Conservation (phyloP, 2,329 filamentous ascomycete genomes). For the Talaromyces verruculosus region DNA sequence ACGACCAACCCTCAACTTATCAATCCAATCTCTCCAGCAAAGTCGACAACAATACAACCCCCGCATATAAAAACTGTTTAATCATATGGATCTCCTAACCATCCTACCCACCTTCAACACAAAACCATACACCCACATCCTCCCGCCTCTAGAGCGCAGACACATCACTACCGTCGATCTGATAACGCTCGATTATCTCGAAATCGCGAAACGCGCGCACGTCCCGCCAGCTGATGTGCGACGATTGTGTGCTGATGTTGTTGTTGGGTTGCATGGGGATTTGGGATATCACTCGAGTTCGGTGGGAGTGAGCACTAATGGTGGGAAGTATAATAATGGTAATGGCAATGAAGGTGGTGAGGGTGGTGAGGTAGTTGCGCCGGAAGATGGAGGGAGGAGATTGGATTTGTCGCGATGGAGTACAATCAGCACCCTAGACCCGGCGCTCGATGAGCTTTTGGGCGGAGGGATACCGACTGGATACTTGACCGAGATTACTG, state of each 20-base stretch:
- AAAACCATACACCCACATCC: conserved; percentile 68
- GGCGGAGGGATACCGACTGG: conserved; percentile 78
- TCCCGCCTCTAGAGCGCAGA: conserved; percentile 77
- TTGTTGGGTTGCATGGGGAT: conserved; percentile 66
- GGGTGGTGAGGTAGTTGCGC: conserved; percentile 25
- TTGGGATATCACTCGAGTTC: conserved; percentile 43
- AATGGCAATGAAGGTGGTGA: conserved; percentile 25
- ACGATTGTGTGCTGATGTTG: conserved; percentile 66
- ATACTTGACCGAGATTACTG: conserved; percentile 83
- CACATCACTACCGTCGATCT: conserved; percentile 78
- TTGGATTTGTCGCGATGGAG: conserved; percentile 47
- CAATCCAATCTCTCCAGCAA: not conserved
- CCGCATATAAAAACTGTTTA: conserved; percentile 1
- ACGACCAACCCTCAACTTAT: conserved; percentile 1
- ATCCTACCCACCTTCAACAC: conserved; percentile 78
- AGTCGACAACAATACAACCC: not conserved
- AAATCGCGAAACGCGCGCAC: conserved; percentile 82
- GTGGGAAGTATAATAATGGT: conserved; percentile 1
- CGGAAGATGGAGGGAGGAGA: conserved; percentile 28
- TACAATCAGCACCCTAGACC: conserved; percentile 78
- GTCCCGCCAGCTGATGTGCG: conserved; percentile 78
- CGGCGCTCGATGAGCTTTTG: conserved; percentile 67
- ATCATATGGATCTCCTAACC: conserved; percentile 68
- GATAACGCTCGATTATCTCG: conserved; percentile 75
- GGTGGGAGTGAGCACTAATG: not conserved